Evolutionary conservation across 306 rosid genomes (phyloP).

Genomic region (Pueraria montana): DNA sequence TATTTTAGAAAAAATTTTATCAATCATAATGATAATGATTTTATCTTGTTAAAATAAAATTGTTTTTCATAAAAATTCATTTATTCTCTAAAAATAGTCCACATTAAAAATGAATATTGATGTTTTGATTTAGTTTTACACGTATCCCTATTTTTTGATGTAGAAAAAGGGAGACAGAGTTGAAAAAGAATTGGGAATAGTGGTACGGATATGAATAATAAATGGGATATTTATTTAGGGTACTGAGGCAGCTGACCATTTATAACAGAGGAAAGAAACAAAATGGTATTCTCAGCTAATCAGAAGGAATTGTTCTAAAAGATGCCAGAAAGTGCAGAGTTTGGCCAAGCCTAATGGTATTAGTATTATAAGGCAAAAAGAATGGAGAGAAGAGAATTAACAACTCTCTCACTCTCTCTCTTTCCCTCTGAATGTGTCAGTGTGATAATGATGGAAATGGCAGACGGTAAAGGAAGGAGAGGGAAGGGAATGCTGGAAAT

Average conservation of each 20-base stretch:
- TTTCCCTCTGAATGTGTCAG: slow-evolving; percentile 51
- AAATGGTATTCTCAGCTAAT: slow-evolving; percentile 53
- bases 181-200: slow-evolving; percentile 23
- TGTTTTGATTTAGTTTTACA: not conserved
- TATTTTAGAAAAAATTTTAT: too few relatives aligned
- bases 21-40: too few relatives aligned
- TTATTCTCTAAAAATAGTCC: too few relatives aligned
- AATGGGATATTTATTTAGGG: slow-evolving; percentile 47
- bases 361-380: slow-evolving; percentile 47
- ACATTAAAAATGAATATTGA: too few relatives aligned
- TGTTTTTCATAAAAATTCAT: too few relatives aligned
- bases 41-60: too few relatives aligned
- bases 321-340: slow-evolving; percentile 51
- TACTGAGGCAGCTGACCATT: slow-evolving; percentile 40
- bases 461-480: slow-evolving; percentile 27
- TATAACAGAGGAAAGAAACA: slow-evolving; percentile 39
- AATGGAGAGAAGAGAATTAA: slow-evolving; percentile 35
- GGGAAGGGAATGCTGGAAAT: slow-evolving; percentile 55
- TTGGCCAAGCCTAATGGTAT: too few relatives aligned
- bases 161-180: not conserved
- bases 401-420: not conserved
- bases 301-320: slow-evolving; percentile 62
- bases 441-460: slow-evolving; percentile 54
- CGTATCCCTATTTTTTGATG: not conserved
- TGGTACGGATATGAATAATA: slow-evolving; percentile 42